Base-by-base conservation (phyloP, 139 green algal species). In the Haematococcus sp. region DNA sequence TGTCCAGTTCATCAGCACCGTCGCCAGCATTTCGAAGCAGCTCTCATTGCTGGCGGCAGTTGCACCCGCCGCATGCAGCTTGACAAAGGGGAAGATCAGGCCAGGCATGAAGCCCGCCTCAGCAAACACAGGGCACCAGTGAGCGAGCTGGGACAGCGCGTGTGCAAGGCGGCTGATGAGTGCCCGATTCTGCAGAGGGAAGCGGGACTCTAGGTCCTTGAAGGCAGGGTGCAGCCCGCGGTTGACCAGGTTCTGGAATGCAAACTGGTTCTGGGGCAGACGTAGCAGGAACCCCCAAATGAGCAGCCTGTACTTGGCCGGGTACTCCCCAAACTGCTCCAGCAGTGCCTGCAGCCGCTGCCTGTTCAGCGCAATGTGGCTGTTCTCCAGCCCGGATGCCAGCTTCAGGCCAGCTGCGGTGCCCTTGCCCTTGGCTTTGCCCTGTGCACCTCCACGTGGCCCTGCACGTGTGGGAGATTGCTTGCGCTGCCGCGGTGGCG, bases 31-130 rank as follows among this genome's bases (percentile, higher is more conserved):
- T 49, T 84, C 79, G 49, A 84, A 81, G 68, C 78, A 84, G 25
- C 59, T n/a, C 73, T 80, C 73, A 61, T 55, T 72, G 35, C 58
- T 63, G 27, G 66, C 59, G 30, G 40, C 35, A 54, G 76, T 77
- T 11, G 73, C 43, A 17, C 76, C 82, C 43, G 32, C 46, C 17
- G 43, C 15, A 31, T 83, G 87, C 22, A 89, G 60, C 60, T 89
- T 84, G 3, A 93, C 84, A 65, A 93, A 87, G 1, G 88, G 86
- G 71, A 91, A 90, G 2, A 77, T 81, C 40, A 89, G 63, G 55
- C 73, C 72, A 0, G 88, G 84, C 63, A 90, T 61, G 59, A 90
- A 91, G 22, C 64, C 74, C 1, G 75, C 79, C 70, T 86, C 80
- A 23, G 49, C 79, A 73, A 86, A 84, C 13, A 86, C 68, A 19